Base-by-base conservation (phyloP, 257 asterid genomes). In the Solanum raphanifolium region DNA sequence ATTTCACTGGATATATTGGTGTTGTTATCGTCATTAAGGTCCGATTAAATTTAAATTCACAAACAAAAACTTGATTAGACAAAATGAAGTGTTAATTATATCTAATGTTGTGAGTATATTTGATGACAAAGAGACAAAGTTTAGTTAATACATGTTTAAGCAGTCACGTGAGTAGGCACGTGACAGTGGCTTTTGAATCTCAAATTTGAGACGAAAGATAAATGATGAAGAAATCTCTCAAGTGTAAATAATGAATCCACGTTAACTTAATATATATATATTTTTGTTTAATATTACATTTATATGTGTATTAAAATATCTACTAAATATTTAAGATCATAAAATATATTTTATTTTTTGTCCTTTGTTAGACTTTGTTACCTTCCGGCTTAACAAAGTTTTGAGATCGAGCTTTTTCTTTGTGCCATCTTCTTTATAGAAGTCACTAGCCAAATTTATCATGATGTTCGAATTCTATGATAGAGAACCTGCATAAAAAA, bases 91-190 rank as follows among this genome's bases (percentile, higher is more conserved):
- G 39, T 27, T 81, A 27, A 81, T 25, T 18, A n/a, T 62, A 58
- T 72, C 58, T 16, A 85, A 89, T 29, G 13, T 36, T 87, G 85
- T 38, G 21, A 34, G 58, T 86, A 32, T 75, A 88, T 81, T 68
- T 83, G 84, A 72, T 81, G 87, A 85, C 89, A 85, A 72, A 87
- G 31, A 43, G 85, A 83, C 88, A 76, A 78, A 65, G 48, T 41
- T 81, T 87, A 76, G 39, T 20, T 65, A n/a, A 7, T 23, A 46
- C 34, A 65, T 86, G 89, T 88, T 81, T 79, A 36, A 34, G 31
- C 32, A 76, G 39, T 29, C 89, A 88, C 34, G 92, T 88, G 89
- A 72, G 83, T 32, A 34, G 52, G 75, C 85, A 86, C 85, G 41
- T 69, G 90, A 69, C 74, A 46, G 68, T 34, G 21, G 25, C 84